Conservation (phyloP, 2,329 filamentous ascomycete genomes). For the Cercospora zeae-maydis region DNA sequence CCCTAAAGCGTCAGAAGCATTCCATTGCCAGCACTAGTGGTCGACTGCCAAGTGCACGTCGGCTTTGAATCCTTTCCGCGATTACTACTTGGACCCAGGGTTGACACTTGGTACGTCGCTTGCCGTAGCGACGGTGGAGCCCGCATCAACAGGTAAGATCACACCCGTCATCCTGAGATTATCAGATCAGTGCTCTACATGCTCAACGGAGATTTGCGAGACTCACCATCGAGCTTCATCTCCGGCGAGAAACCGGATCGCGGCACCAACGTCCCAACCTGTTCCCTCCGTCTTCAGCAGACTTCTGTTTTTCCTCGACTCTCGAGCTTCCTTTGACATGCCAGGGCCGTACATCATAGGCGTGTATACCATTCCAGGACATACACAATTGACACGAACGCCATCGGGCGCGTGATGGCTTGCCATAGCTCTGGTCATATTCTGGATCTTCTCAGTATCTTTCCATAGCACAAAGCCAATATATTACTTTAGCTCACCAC, state of each 20-base stretch:
- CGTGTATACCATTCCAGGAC: slow-evolving; percentile 54
- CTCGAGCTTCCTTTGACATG: slow-evolving; percentile 51
- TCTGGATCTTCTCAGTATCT: slow-evolving; percentile 26
- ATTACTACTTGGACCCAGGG: slow-evolving; percentile 1
- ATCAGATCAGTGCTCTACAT: not conserved
- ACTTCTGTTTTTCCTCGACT: slow-evolving; percentile 49
- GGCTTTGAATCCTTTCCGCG: not conserved
- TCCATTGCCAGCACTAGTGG: not conserved
- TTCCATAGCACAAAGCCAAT: not conserved
- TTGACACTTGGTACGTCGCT: slow-evolving; percentile 39
- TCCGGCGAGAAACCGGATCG: slow-evolving; percentile 51
- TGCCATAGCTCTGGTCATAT: slow-evolving; percentile 57
- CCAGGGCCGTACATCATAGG: slow-evolving; percentile 53
- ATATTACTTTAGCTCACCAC: slow-evolving; percentile 35
- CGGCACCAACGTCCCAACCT: slow-evolving; percentile 53
- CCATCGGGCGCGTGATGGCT: slow-evolving; percentile 51
- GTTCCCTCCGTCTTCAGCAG: slow-evolving; percentile 54
- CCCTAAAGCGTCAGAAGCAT: not conserved
- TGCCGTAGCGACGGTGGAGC: slow-evolving; percentile 44
- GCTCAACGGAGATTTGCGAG: slow-evolving; percentile 19
- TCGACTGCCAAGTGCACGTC: not conserved
- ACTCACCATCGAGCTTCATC: slow-evolving; percentile 50
- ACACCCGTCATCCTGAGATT: slow-evolving; percentile 38
- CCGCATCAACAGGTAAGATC: slow-evolving; percentile 49
- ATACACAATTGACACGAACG: slow-evolving; percentile 56